Evolutionary conservation across 306 rosid genomes (phyloP), one percentile per base, ranked within the genome.

Genomic region (Cercis canadensis): DNA sequence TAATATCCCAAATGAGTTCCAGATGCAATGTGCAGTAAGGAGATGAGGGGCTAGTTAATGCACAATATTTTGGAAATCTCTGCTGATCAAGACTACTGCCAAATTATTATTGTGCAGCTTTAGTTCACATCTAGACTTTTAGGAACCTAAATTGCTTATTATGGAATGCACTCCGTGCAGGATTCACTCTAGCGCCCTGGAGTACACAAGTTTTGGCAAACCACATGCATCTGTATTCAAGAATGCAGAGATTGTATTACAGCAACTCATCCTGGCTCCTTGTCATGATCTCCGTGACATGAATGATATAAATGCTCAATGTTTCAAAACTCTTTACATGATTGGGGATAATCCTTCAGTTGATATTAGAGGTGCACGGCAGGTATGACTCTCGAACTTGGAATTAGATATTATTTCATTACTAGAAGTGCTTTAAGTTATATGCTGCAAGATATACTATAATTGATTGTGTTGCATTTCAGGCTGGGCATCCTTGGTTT

Each of bases 401-500:
- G 61, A 59, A 45, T 61, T 49, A 21, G 51, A 63, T 63, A 76
- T 77, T 62, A 45, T 58, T 36, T 5, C 16, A 32, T 0, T 37
- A 37, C 18, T 60, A 39, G 12, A 13, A 29, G 52, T 63, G 16
- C 14, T 11, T 69, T n/a, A 60, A 44, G 40, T 50, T 77, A 29
- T 52, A 36, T 67, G 54, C 57, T 58, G 73, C 65, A 18, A 34
- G 46, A 43, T 74, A 57, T 69, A 49, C 40, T 24, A 72, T 17
- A 57, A 0, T 33, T 12, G 75, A 36, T 21, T 57, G 14, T 60
- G 49, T 72, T 75, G 44, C 52, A 45, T 69, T 81, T 81, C 87
- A 93, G 98, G 84, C 88, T 0, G 98, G 96, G 52, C 85, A 80
- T 75, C 98, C 96, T 70, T 93, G 98, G 98, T 93, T 93, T 87